These are phyloP conservation scores for Allium fistulosum DNA, from an alignment of 106 monocot genomes.

Conservation along the genomic window DNA sequence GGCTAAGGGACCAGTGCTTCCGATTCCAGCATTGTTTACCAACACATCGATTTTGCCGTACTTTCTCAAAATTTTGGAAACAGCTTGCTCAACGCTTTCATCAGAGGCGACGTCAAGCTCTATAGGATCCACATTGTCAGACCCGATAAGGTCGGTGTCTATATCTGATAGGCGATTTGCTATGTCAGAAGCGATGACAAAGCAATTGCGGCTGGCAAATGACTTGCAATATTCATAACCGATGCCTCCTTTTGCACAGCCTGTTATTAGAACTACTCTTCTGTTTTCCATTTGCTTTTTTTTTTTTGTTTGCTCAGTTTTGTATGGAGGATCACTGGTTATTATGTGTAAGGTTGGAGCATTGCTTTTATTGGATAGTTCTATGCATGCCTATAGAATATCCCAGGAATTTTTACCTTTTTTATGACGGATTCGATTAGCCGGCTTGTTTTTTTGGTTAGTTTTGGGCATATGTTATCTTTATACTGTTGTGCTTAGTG, in stretches of 20 bases:
- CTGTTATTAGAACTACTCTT: constrained; percentile 32
- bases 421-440: too few species aligned
- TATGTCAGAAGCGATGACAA: constrained; percentile 33
- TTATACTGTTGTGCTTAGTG: too few species aligned
- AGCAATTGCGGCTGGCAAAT: constrained; percentile 28
- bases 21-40: constrained; percentile 41
- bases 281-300: not conserved
- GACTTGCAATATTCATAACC: constrained; percentile 51
- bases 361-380: too few species aligned
- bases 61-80: not conserved
- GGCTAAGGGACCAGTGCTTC: constrained; percentile 33
- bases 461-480: too few species aligned
- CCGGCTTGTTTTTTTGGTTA: too few species aligned
- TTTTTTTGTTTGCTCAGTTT: too few species aligned
- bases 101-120: constrained; percentile 29
- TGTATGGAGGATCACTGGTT: too few species aligned
- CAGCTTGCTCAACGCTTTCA: constrained; percentile 12
- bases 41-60: constrained; percentile 28
- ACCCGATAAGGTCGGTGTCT: not conserved
- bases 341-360: too few species aligned
- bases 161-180: constrained; percentile 16
- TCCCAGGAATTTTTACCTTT: too few species aligned
- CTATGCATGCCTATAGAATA: too few species aligned
- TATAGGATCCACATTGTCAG: not conserved
- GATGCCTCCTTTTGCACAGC: constrained; percentile 45